phyloP scores from a whole-genome alignment of 176 grass and related monocot species.

The Puya raimondii region DNA sequence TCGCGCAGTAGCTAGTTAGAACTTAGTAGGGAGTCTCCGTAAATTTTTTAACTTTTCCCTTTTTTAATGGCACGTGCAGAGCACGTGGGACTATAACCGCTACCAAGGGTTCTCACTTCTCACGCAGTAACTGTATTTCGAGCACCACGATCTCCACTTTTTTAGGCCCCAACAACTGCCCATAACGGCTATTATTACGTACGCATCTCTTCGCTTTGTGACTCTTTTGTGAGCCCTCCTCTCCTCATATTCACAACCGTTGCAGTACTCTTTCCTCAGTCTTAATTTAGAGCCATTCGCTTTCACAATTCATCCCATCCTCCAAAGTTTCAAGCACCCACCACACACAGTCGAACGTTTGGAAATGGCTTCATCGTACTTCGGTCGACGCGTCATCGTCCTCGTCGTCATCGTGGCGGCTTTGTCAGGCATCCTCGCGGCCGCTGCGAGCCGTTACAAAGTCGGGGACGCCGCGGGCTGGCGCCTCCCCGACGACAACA shows the following conservation, averaged over 20 bases:
- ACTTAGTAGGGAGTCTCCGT: neutral
- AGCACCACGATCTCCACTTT: conserved; percentile 30
- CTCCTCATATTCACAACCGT: neutral
- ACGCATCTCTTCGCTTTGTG: neutral
- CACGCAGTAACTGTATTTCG: neutral
- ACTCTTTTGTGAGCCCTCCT: neutral
- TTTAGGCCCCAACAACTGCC: neutral
- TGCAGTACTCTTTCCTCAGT: neutral
- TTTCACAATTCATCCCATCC: no score
- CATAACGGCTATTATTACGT: conserved; percentile 7
- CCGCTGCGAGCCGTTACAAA: conserved; percentile 20
- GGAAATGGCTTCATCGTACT: conserved; percentile 17
- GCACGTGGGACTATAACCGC: neutral
- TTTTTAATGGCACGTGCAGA: neutral
- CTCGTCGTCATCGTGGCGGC: neutral
- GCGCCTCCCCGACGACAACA: conserved; percentile 34
- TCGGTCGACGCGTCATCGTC: neutral
- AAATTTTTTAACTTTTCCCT: neutral
- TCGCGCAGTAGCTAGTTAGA: neutral
- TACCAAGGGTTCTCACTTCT: neutral
- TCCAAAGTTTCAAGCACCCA: neutral
- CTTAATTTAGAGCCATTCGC: no score
- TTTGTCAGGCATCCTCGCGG: neutral
- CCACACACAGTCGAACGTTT: neutral
- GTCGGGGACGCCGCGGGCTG: conserved; percentile 67